Conservation (phyloP, 345 rosid genomes). For the Lumnitzera littorea region DNA sequence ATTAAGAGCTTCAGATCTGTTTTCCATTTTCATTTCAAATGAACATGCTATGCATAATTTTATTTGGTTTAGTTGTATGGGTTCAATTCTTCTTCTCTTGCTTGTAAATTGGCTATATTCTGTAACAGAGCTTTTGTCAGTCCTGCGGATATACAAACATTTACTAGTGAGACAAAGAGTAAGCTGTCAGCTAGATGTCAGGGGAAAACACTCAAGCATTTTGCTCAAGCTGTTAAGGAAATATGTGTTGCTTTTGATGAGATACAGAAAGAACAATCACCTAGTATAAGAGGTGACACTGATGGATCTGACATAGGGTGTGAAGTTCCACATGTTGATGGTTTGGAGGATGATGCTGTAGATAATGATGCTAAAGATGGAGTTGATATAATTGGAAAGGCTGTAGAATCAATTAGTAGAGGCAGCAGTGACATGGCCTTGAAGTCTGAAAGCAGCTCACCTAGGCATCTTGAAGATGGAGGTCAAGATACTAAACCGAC, state of each 20-base stretch:
- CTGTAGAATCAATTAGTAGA: conserved; percentile 24
- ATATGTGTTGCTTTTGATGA: conserved; percentile 74
- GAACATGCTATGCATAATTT: too few species aligned
- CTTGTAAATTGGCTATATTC: background rate
- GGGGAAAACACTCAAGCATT: conserved; percentile 62
- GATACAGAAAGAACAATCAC: conserved; percentile 40
- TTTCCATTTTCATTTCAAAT: background rate
- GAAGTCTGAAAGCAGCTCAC: conserved; percentile 28
- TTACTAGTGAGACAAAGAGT: conserved; percentile 69
- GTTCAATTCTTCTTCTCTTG: conserved; percentile 9
- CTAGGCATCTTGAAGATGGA: conserved; percentile 26
- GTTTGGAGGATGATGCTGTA: conserved; percentile 33
- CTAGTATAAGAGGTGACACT: conserved; percentile 31
- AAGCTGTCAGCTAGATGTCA: conserved; percentile 55
- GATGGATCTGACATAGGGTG: conserved; percentile 25
- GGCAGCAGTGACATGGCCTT: conserved; percentile 27
- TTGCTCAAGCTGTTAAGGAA: conserved; percentile 81
- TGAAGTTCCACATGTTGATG: conserved; percentile 36
- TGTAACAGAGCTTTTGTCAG: conserved; percentile 77
- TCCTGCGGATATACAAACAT: conserved; percentile 69
- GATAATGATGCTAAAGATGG: conserved; percentile 34
- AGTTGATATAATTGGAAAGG: conserved; percentile 12
- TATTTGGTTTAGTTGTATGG: too few species aligned
- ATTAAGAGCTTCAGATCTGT: background rate
- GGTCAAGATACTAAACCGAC: conserved; percentile 43